These are phyloP conservation scores for Huntiella moniliformis DNA, from an alignment of 2,329 filamentous ascomycete species.

Conservation along the genomic window DNA sequence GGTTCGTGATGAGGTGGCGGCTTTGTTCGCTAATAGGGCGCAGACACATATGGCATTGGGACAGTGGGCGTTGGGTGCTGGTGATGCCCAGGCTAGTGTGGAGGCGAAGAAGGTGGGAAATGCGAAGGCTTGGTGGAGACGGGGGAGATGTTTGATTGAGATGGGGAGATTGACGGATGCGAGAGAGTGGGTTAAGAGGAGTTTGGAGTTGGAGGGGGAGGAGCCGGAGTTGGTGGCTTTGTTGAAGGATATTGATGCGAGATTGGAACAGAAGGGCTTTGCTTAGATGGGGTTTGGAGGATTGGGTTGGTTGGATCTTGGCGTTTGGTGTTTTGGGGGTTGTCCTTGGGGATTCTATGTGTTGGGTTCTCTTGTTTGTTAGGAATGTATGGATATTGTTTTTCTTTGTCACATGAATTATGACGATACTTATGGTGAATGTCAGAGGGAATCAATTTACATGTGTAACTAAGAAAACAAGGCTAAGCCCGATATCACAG, in stretches of 20 bases:
- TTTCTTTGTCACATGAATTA: not conserved
- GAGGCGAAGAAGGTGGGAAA: slow-evolving; percentile 77
- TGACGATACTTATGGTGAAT: not conserved
- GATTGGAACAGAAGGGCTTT: slow-evolving; percentile 20
- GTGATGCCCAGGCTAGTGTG: slow-evolving; percentile 74
- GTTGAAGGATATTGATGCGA: slow-evolving; percentile 40
- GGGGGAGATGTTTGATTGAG: slow-evolving; percentile 70
- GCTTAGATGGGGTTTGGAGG: not conserved
- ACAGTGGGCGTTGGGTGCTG: slow-evolving; percentile 68
- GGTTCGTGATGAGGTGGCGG: slow-evolving; percentile 66
- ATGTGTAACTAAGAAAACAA: slow-evolving; percentile 1
- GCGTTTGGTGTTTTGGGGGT: not conserved
- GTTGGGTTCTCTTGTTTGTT: slow-evolving; percentile 1
- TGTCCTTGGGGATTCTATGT: not conserved
- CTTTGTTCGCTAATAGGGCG: slow-evolving; percentile 68
- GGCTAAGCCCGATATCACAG: not conserved
- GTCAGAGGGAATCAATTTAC: not conserved
- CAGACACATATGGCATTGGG: slow-evolving; percentile 74
- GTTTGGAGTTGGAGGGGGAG: slow-evolving; percentile 65
- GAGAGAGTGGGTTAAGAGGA: slow-evolving; percentile 54
- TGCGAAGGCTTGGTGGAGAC: slow-evolving; percentile 85
- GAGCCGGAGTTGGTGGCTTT: slow-evolving; percentile 44
- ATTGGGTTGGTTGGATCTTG: not conserved
- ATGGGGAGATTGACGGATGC: slow-evolving; percentile 81
- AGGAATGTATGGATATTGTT: not conserved